A percentile compares a stretch with the other conserved stretches of the same genome.
Conservation (phyloP, 2,329 filamentous ascomycete species). For the Juglanconis oblonga region DNA sequence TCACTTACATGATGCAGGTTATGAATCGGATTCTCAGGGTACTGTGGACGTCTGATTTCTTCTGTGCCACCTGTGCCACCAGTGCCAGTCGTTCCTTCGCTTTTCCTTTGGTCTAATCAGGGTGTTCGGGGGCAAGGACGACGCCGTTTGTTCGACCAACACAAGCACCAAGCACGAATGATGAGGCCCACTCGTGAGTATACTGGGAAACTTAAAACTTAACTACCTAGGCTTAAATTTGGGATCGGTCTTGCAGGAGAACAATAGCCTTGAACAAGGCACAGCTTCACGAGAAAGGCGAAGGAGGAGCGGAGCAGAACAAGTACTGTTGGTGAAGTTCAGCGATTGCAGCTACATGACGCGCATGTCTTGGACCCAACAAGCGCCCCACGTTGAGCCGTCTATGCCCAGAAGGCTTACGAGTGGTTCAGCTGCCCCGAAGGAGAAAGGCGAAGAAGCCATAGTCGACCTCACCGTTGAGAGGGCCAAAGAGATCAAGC, state of each 20-base stretch:
- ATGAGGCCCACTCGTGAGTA: no score
- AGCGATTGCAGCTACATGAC: not conserved
- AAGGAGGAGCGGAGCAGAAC: not conserved
- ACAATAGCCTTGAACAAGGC: no score
- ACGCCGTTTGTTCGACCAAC: not conserved
- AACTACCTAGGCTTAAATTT: no score
- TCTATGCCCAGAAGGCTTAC: not conserved
- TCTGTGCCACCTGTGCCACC: not conserved
- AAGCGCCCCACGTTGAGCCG: not conserved
- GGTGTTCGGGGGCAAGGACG: not conserved
- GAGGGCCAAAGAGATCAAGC: not conserved
- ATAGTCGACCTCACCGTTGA: not conserved
- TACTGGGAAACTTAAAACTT: no score
- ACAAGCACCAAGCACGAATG: no score
- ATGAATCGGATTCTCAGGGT: no score
- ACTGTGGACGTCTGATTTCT: not conserved
- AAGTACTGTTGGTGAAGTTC: not conserved
- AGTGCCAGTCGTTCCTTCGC: no score
- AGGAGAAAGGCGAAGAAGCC: not conserved
- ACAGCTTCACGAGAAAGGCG: not conserved
- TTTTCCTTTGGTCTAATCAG: not conserved
- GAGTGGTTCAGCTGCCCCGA: not conserved
- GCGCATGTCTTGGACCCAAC: constrained; percentile 12
- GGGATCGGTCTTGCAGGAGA: no score
- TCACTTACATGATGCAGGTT: constrained; percentile 20